These are phyloP conservation scores for Populus deltoides DNA, from an alignment of 345 rosid genomes.

Conservation along the genomic window DNA sequence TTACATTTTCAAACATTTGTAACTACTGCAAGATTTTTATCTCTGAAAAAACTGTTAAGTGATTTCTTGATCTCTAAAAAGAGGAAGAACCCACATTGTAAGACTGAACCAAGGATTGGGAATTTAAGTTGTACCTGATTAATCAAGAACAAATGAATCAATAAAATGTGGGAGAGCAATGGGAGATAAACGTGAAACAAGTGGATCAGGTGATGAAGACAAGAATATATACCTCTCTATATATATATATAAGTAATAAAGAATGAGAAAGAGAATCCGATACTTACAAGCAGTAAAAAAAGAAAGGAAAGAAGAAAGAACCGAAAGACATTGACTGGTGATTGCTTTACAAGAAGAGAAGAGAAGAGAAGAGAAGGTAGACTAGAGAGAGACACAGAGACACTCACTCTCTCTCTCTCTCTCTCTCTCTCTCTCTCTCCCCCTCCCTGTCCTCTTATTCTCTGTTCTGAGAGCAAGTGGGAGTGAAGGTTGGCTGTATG, in stretches of 20 bases:
- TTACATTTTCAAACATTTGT: not conserved
- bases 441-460: not conserved
- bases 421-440: not conserved
- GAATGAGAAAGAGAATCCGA: slow-evolving; percentile 7
- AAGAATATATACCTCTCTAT: not conserved
- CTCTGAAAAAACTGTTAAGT: not conserved
- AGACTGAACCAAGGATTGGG: not conserved
- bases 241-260: not conserved
- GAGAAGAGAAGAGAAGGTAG: slow-evolving; percentile 16
- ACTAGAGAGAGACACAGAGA: not conserved
- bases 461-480: not conserved
- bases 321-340: not conserved
- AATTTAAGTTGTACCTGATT: not conserved
- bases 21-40: not conserved
- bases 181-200: slow-evolving; percentile 18
- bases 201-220: slow-evolving; percentile 12
- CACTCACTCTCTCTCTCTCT: not conserved
- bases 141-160: not conserved
- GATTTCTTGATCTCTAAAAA: not conserved
- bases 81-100: not conserved
- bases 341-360: not conserved
- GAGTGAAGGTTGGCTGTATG: not conserved
- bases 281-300: not conserved
- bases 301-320: not conserved
- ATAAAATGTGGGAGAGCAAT: slow-evolving; percentile 4